These are phyloP conservation scores for Fusarium liriodendri DNA, from an alignment of 2,329 filamentous ascomycete genomes.

Conservation along the genomic window DNA sequence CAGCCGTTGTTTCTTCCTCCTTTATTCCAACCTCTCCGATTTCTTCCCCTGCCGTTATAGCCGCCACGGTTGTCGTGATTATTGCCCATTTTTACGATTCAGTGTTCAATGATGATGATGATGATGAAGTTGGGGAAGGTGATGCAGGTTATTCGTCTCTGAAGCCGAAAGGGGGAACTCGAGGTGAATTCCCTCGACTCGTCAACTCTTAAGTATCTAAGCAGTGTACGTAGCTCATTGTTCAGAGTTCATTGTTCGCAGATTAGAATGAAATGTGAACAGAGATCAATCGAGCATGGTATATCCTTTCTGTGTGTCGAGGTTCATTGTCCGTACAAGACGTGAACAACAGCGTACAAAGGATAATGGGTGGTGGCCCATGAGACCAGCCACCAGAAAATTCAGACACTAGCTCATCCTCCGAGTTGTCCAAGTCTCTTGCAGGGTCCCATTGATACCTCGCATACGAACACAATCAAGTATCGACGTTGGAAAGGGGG, in stretches of 20 bases:
- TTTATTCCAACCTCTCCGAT: not conserved
- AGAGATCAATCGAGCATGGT: not conserved
- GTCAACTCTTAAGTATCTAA: not conserved
- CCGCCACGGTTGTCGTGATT: too few species aligned
- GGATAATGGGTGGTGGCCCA: not conserved
- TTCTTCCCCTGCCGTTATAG: not conserved
- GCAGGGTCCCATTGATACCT: not conserved
- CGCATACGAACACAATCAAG: not conserved
- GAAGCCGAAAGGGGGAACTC: not conserved
- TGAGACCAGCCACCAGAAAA: not conserved
- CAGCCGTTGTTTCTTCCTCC: not conserved
- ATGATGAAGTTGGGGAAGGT: not conserved
- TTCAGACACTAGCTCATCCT: not conserved
- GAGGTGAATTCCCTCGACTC: not conserved
- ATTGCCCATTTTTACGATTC: not conserved
- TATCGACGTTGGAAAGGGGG: not conserved
- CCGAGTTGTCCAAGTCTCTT: not conserved
- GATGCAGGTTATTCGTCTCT: not conserved
- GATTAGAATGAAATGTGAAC: not conserved
- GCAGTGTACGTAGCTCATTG: not conserved
- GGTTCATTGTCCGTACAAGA: not conserved
- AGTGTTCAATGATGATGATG: not conserved
- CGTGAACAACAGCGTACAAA: not conserved
- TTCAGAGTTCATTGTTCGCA: not conserved
- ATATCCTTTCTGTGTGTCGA: not conserved